Conservation (phyloP, 192 early-diverging fungal species). For the Gaertneriomyces sp. region DNA sequence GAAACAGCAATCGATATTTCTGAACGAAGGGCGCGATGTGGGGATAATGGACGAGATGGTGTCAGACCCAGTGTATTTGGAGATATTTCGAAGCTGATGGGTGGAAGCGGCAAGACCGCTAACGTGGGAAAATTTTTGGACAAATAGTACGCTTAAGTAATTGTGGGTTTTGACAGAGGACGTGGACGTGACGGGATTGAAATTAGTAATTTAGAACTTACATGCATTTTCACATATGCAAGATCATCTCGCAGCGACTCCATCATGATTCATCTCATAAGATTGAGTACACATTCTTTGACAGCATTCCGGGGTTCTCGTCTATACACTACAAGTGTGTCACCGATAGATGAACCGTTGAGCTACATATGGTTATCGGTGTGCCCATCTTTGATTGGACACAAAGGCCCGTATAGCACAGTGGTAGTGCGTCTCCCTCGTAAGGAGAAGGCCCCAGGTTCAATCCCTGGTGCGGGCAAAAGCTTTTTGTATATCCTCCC, state of each 20-base stretch:
- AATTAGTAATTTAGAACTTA: no score
- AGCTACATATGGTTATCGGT: no score
- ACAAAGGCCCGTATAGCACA: constrained; percentile 48
- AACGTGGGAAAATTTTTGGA: constrained; percentile 19
- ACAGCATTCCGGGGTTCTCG: no score
- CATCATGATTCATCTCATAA: no score
- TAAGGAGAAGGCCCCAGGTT: constrained; percentile 70
- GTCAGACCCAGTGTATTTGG: constrained; percentile 38
- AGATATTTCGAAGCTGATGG: constrained; percentile 38
- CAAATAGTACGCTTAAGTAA: no score
- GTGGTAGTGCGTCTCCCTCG: constrained; percentile 71
- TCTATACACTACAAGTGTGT: no score
- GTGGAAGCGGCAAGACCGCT: constrained; percentile 34
- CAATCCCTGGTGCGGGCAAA: constrained; percentile 55
- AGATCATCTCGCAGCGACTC: no score
- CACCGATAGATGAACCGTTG: no score
- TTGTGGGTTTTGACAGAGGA: no score
- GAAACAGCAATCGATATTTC: constrained; percentile 35
- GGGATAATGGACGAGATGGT: constrained; percentile 28
- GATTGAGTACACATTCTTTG: no score
- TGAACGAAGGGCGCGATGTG: constrained; percentile 40
- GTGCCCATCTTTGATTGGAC: neutral
- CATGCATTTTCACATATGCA: no score
- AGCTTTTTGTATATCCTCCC: neutral
- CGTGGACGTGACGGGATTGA: no score